phyloP scores from a whole-genome alignment of 768 basidiomycete genomes.

The Lenzites betulinus region DNA sequence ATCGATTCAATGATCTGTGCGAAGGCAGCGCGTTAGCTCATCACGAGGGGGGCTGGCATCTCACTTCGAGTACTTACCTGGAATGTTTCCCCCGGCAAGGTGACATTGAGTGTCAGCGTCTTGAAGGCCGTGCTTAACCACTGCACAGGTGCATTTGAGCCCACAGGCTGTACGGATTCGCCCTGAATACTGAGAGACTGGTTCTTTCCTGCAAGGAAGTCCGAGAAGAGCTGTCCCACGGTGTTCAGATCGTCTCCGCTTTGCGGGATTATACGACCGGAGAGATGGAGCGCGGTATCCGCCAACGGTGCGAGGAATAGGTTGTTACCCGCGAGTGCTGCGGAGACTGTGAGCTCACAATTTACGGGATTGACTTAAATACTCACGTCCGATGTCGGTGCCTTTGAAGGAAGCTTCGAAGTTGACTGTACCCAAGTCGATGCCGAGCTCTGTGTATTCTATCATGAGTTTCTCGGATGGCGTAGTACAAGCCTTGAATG shows the following conservation, averaged over 20 bases:
- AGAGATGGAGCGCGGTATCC: conserved; percentile 51
- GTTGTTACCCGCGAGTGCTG: conserved; percentile 54
- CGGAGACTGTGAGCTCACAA: neutral
- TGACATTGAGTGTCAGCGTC: conserved; percentile 60
- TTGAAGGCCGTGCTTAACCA: conserved; percentile 76
- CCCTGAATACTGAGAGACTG: conserved; percentile 62
- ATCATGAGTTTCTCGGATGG: neutral
- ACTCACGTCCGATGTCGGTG: conserved; percentile 61
- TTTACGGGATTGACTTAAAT: too few species aligned
- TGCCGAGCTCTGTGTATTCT: conserved; percentile 55
- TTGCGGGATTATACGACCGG: conserved; percentile 67
- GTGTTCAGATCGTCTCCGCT: conserved; percentile 52
- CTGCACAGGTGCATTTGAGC: conserved; percentile 46
- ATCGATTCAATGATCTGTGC: conserved; percentile 64
- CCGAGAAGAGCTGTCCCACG: conserved; percentile 65
- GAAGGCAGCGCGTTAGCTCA: neutral
- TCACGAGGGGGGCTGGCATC: neutral
- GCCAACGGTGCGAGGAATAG: conserved; percentile 54
- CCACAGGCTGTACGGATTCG: conserved; percentile 57
- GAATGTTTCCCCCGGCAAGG: conserved; percentile 61
- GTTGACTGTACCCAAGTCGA: conserved; percentile 63
- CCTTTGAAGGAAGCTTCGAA: conserved; percentile 65
- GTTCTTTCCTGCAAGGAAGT: conserved; percentile 64
- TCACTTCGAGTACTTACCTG: conserved; percentile 36
- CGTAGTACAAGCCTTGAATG: neutral